phyloP scores from a whole-genome alignment of 352 stramenopile genomes.

The Globisporangium barbulae region DNA sequence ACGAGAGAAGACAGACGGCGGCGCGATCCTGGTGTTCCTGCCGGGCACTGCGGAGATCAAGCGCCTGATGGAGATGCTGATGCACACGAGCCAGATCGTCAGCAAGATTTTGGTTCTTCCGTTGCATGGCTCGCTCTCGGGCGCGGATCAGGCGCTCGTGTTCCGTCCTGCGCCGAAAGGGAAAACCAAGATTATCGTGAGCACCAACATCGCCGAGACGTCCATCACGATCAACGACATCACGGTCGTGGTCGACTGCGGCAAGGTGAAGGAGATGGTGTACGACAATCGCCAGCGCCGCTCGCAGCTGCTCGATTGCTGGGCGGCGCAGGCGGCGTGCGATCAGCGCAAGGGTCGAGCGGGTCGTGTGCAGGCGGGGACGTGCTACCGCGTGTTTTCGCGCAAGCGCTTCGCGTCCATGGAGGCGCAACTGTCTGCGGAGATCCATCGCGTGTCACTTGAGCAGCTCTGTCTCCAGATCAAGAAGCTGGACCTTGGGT shows the following conservation, averaged over 20 bases:
- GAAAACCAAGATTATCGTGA: slow-evolving; percentile 85
- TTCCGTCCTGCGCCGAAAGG: slow-evolving; percentile 58
- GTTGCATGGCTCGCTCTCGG: slow-evolving; percentile 75
- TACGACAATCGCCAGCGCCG: slow-evolving; percentile 68
- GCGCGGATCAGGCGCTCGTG: slow-evolving; percentile 66
- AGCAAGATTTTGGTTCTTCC: slow-evolving; percentile 61
- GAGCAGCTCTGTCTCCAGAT: slow-evolving; percentile 87
- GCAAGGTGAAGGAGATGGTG: slow-evolving; percentile 89
- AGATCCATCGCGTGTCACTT: slow-evolving; percentile 87
- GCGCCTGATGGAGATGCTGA: slow-evolving; percentile 69
- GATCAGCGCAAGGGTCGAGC: slow-evolving; percentile 84
- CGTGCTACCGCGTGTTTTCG: slow-evolving; percentile 79
- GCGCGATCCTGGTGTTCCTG: slow-evolving; percentile 83
- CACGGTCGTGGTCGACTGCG: slow-evolving; percentile 81
- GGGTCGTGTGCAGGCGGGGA: slow-evolving; percentile 74
- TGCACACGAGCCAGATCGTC: slow-evolving; percentile 21
- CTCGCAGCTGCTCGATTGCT: slow-evolving; percentile 80
- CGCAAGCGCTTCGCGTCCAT: slow-evolving; percentile 57
- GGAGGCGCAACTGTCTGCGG: slow-evolving; percentile 69
- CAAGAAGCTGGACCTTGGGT: slow-evolving; percentile 75
- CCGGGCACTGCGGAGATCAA: slow-evolving; percentile 84
- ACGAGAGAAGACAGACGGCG: slow-evolving; percentile 17
- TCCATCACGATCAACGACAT: slow-evolving; percentile 90
- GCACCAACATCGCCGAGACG: slow-evolving; percentile 89
- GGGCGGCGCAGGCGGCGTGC: slow-evolving; percentile 74